Percentiles rank a stretch among this genome's conserved stretches.
These are phyloP conservation scores for Suillus subalutaceus DNA, from an alignment of 768 basidiomycete species.

Conservation along the genomic window DNA sequence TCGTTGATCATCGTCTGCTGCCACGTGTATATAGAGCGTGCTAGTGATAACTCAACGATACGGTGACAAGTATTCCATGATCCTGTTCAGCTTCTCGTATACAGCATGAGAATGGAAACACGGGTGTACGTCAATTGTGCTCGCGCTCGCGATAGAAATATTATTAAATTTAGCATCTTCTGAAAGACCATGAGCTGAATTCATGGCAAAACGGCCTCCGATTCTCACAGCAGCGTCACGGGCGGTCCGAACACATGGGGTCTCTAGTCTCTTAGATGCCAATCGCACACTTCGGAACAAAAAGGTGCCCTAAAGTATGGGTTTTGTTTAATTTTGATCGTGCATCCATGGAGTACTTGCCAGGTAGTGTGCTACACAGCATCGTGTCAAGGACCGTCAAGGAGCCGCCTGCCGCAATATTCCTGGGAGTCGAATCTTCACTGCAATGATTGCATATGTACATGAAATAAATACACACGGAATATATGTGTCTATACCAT, in stretches of 20 bases:
- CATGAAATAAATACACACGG: background rate
- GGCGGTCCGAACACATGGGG: slow-evolving; percentile 6
- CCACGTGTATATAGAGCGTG: background rate
- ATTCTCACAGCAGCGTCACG: slow-evolving; percentile 16
- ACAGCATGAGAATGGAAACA: background rate
- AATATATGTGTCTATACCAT: background rate
- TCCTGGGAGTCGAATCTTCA: background rate
- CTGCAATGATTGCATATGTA: background rate
- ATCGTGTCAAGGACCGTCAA: too few relatives aligned
- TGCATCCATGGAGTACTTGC: too few relatives aligned
- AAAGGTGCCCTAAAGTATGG: background rate
- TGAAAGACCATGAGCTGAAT: background rate
- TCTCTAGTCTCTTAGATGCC: background rate
- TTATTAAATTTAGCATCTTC: background rate
- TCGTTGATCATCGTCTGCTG: background rate
- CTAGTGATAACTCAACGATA: background rate
- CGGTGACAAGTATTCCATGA: background rate
- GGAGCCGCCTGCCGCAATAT: background rate
- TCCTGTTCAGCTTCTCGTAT: too few relatives aligned
- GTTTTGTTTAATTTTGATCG: too few relatives aligned
- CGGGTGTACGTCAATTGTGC: background rate
- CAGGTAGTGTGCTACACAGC: too few relatives aligned
- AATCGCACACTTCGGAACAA: background rate
- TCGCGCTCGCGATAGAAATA: background rate
- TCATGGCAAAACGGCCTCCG: slow-evolving; percentile 13